A percentile compares a stretch with the other conserved stretches of the same genome.
These are phyloP conservation scores for Grigorovia humatica DNA, from an alignment of 805 yeast genomes.

Conservation along the genomic window DNA sequence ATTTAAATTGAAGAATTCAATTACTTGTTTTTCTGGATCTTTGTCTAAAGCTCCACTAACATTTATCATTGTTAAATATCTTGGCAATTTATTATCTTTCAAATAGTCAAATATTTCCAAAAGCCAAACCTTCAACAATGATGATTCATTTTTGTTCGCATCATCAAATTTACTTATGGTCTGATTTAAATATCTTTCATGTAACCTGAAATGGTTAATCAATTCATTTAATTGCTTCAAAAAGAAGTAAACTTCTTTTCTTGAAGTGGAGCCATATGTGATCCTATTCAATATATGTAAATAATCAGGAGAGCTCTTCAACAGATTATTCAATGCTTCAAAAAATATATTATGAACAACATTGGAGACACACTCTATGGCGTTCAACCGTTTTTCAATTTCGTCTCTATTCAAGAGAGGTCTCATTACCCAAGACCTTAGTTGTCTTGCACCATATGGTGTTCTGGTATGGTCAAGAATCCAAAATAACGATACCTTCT, in stretches of 20 bases:
- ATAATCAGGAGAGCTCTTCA: conserved; percentile 42
- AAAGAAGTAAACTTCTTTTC: conserved; percentile 50
- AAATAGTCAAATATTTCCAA: conserved; percentile 29
- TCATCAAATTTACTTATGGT: conserved; percentile 17
- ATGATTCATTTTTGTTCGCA: conserved; percentile 15
- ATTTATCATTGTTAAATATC: conserved; percentile 42
- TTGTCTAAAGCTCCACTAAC: conserved; percentile 41
- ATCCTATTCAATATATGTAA: conserved; percentile 47
- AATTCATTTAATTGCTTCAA: conserved; percentile 37
- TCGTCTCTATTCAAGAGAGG: conserved; percentile 51
- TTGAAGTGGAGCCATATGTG: conserved; percentile 47
- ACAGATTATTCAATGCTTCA: conserved; percentile 26
- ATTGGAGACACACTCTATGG: conserved; percentile 40
- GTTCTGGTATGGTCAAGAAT: conserved; percentile 73
- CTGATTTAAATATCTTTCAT: conserved; percentile 21
- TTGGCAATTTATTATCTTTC: conserved; percentile 24
- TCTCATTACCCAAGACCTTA: conserved; percentile 61
- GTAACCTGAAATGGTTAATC: conserved; percentile 23
- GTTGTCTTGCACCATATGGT: conserved; percentile 56
- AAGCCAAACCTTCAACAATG: conserved; percentile 32
- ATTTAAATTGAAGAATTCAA: conserved; percentile 32
- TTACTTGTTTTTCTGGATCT: conserved; percentile 36
- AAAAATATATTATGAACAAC: conserved; percentile 32
- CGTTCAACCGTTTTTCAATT: conserved; percentile 54
- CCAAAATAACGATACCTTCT: conserved; percentile 69